Conservation (phyloP, 2,329 filamentous ascomycete species). For the Neonectria faginata region DNA sequence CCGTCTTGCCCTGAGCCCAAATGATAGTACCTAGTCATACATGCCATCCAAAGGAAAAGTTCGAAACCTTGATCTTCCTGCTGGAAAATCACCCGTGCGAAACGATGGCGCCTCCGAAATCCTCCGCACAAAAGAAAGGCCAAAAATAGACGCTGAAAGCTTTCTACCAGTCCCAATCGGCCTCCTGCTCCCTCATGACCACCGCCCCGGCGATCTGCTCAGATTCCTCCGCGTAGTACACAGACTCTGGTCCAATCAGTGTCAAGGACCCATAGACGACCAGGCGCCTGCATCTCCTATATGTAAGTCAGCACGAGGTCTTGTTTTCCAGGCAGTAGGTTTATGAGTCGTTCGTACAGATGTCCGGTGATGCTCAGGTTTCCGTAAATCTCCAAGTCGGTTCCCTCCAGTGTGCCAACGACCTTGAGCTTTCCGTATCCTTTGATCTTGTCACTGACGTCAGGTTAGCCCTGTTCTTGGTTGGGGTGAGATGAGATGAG, state of each 20-base stretch:
- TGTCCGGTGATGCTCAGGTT: conserved; percentile 59
- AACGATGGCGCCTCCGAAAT: conserved; percentile 2
- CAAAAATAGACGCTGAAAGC: neutral
- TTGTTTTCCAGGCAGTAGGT: neutral
- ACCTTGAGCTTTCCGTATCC: conserved; percentile 61
- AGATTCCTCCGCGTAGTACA: conserved; percentile 56
- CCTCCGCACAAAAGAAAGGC: neutral
- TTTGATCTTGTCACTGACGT: conserved; percentile 57
- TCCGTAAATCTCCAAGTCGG: conserved; percentile 61
- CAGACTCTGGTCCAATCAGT: conserved; percentile 58
- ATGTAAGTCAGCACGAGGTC: conserved; percentile 20
- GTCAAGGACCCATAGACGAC: conserved; percentile 61
- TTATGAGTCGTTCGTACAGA: conserved; percentile 49
- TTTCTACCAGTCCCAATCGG: conserved; percentile 54
- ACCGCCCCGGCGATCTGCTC: conserved; percentile 59
- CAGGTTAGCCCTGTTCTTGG: conserved; percentile 28
- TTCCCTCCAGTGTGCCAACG: conserved; percentile 56
- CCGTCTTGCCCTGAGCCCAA: neutral
- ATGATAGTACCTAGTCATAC: conserved; percentile 1
- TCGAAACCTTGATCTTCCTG: conserved; percentile 2
- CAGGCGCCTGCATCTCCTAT: conserved; percentile 56
- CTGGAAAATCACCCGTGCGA: neutral
- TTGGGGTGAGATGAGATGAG: neutral
- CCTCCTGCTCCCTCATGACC: conserved; percentile 55
- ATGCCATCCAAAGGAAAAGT: neutral